phyloP scores from a whole-genome alignment of 768 basidiomycete genomes.

The Suillus spraguei region DNA sequence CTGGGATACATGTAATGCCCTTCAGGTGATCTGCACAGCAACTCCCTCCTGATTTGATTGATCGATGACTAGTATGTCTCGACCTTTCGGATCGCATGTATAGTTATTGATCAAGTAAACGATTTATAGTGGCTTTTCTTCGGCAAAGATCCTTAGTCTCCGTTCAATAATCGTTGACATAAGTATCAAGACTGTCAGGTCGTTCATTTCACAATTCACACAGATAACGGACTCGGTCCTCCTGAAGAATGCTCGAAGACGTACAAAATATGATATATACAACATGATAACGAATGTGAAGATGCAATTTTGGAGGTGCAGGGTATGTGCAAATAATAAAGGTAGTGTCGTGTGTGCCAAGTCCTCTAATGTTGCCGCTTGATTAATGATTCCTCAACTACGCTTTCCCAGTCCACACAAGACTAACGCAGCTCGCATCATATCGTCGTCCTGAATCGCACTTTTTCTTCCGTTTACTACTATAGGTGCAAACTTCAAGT shows the following conservation, averaged over 20 bases:
- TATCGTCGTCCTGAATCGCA: constrained; percentile 55
- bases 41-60: neutral
- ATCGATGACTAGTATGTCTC: neutral
- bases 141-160: neutral
- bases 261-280: constrained; percentile 2
- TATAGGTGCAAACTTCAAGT: neutral
- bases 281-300: neutral
- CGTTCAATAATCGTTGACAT: neutral
- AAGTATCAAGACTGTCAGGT: neutral
- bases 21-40: neutral
- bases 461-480: constrained; percentile 17
- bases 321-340: constrained; percentile 8
- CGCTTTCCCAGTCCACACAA: constrained; percentile 56
- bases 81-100: neutral
- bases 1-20: neutral
- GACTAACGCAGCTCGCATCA: constrained; percentile 70
- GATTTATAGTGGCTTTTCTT: neutral
- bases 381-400: neutral
- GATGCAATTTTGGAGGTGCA: constrained; percentile 9
- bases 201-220: neutral
- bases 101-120: neutral
- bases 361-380: neutral
- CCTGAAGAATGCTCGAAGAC: neutral
- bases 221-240: neutral
- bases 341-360: constrained; percentile 7